A percentile compares a stretch with the other conserved stretches of the same genome.
These are phyloP conservation scores for Collybiopsis luxurians DNA, from an alignment of 768 basidiomycete species.

Conservation along the genomic window DNA sequence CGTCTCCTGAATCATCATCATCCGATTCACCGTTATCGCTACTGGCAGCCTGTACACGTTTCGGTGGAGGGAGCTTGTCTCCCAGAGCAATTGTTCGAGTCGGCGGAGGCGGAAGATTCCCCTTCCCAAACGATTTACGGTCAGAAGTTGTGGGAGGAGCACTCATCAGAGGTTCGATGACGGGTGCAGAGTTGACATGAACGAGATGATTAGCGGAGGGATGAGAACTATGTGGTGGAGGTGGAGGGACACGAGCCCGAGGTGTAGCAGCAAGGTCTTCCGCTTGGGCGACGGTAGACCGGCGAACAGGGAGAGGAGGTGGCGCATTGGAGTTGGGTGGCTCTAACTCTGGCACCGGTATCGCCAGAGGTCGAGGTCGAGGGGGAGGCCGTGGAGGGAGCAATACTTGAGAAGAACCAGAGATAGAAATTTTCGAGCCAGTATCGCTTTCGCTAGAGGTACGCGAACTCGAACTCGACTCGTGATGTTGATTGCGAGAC, in stretches of 20 bases:
- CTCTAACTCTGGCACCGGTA: conserved; percentile 12
- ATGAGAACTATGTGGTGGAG: conserved; percentile 20
- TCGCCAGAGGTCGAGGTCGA: conserved; percentile 35
- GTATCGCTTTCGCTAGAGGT: conserved; percentile 36
- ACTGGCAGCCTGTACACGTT: conserved; percentile 15
- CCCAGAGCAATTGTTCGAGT: conserved; percentile 69
- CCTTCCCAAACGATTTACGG: conserved; percentile 35
- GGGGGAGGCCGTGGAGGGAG: conserved; percentile 20
- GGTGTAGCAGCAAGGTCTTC: conserved; percentile 19
- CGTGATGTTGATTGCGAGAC: conserved; percentile 13
- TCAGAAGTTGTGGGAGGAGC: conserved; percentile 26
- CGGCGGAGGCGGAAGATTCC: conserved; percentile 66
- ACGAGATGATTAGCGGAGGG: conserved; percentile 10
- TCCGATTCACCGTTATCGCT: conserved; percentile 51
- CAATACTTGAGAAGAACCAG: conserved; percentile 17
- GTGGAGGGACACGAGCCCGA: conserved; percentile 29
- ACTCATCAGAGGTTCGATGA: conserved; percentile 25
- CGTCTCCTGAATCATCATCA: conserved; percentile 56
- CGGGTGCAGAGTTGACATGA: background rate
- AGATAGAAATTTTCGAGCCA: conserved; percentile 9
- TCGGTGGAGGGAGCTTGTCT: conserved; percentile 62
- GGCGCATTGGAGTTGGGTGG: conserved; percentile 14
- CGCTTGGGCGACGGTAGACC: conserved; percentile 10
- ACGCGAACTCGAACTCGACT: conserved; percentile 23
- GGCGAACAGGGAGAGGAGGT: conserved; percentile 18